Conservation (phyloP, 306 rosid species). For the barrel medic (Medicago truncatula) region DNA sequence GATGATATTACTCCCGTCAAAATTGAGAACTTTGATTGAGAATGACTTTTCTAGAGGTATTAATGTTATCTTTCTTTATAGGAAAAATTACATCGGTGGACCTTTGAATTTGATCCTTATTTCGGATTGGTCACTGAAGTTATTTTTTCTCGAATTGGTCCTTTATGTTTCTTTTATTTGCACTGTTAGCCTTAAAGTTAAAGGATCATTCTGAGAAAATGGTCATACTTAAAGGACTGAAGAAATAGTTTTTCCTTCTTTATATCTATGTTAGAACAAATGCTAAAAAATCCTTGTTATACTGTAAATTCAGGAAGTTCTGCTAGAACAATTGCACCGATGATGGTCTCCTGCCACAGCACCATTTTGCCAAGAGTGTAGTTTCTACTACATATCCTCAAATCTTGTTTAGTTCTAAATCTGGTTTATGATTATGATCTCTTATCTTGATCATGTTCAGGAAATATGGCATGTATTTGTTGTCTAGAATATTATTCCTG, state of each 20-base stretch:
- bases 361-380: constrained; percentile 14
- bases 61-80: neutral
- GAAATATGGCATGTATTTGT: constrained; percentile 11
- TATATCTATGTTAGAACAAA: constrained; percentile 5
- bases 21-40: constrained; percentile 72
- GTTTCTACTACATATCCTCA: constrained; percentile 18
- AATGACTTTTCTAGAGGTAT: constrained; percentile 34
- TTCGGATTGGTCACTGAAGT: too few relatives aligned
- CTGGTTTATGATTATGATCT: neutral
- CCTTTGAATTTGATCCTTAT: too few relatives aligned
- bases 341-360: constrained; percentile 7
- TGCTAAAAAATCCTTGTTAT: neutral
- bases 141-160: too few relatives aligned
- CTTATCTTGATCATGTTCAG: constrained; percentile 18
- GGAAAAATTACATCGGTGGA: too few relatives aligned
- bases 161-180: too few relatives aligned
- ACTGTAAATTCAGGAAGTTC: constrained; percentile 13
- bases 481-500: constrained; percentile 5
- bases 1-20: constrained; percentile 80
- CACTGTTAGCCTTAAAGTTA: too few relatives aligned
- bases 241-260: constrained; percentile 8
- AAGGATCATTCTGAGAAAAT: too few relatives aligned
- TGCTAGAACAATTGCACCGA: constrained; percentile 11
- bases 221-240: too few relatives aligned
- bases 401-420: constrained; percentile 7